Base-by-base conservation (phyloP, 306 rosid species). In the Mucuna pruriens region DNA sequence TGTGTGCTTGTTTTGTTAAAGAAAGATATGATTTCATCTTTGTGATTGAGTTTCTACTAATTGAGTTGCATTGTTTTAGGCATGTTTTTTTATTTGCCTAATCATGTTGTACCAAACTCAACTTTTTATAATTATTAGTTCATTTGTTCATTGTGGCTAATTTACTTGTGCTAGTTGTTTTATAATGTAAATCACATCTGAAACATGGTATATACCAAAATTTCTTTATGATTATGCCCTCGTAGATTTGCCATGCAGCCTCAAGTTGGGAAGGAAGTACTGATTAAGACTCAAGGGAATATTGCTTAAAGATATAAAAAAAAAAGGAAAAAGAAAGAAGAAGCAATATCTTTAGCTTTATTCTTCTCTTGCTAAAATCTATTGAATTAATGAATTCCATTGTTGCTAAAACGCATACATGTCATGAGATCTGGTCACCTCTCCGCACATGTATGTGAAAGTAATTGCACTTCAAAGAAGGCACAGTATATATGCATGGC, bases 31-130 rank as follows among this genome's bases (percentile, higher is more conserved):
- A 23, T 84, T 70, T 72, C 83, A 81, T 85, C 71, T 80, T 84
- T 86, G 85, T 79, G 75, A 89, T 84, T 70, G 90, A 87, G 86
- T 74, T 80, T 87, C 85, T 84, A 82, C 94, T 92, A 87, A 92
- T 92, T 77, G 82, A 89, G 85, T 91, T 89, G 92, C 87, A 87
- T 88, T 89, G 91, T 88, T 90, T 89, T 92, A 94, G 97, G 97
- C 97, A 91, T 89, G 85, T 69, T 92, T 93, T 92, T 90, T 86
- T 85, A 75, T 92, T 87, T 92, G 97, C 97, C 98, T 94, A 91
- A 92, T 91, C 93, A 76, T 84, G 91, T 86, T 86, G 88, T 87
- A 82, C 80, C 88, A 82, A 80, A 77, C 52, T 85, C 82, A 68
- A 72, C 80, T 46, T 86, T 78, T 64, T 84, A 64, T 68, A 83